phyloP scores from a whole-genome alignment of 164 flowering plant species.

The Aristolochia contorta region DNA sequence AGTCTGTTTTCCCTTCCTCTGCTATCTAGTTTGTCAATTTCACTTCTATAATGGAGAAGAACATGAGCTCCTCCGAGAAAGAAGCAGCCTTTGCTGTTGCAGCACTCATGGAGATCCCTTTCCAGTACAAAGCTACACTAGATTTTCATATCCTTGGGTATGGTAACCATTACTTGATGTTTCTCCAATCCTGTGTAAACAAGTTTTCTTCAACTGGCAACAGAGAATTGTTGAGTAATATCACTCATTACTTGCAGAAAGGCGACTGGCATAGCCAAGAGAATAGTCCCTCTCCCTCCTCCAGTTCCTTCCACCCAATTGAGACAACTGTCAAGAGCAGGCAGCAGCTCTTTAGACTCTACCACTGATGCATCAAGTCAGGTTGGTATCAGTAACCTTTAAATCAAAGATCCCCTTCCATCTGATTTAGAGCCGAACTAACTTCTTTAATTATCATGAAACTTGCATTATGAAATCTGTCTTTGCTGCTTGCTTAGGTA shows the following conservation, averaged over 20 bases:
- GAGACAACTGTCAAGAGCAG: constrained; percentile 1
- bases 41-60: constrained; percentile 65
- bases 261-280: neutral
- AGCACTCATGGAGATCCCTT: constrained; percentile 78
- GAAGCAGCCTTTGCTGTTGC: constrained; percentile 68
- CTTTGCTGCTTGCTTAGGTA: constrained; percentile 20
- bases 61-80: constrained; percentile 35
- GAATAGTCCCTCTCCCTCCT: constrained; percentile 1
- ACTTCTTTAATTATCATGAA: neutral
- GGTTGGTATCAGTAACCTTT: neutral
- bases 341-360: neutral
- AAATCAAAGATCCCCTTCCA: neutral
- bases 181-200: neutral
- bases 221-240: neutral
- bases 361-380: neutral
- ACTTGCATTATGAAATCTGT: neutral
- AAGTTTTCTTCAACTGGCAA: neutral
- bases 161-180: constrained; percentile 1
- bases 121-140: constrained; percentile 69
- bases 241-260: neutral
- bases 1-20: neutral
- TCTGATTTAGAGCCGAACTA: neutral
- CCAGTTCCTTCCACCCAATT: neutral
- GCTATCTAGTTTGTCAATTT: constrained; percentile 61
- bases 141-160: constrained; percentile 59